A percentile compares a stretch with the other conserved stretches of the same genome.
phyloP scores from a whole-genome alignment of 1,139 yeast genomes.

The Candida neerlandica region DNA sequence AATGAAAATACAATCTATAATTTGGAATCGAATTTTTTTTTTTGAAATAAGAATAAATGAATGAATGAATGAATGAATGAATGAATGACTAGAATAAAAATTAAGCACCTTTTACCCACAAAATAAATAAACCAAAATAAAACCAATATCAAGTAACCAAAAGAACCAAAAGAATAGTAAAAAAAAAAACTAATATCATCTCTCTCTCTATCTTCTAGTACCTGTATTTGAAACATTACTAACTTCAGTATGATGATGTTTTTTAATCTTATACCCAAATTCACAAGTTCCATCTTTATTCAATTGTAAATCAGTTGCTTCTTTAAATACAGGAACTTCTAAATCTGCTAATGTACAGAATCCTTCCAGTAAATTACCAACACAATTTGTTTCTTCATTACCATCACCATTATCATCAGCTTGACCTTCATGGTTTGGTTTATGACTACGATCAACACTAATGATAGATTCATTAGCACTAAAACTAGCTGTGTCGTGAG shows the following conservation, averaged over 20 bases:
- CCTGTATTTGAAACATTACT: slow-evolving; percentile 29
- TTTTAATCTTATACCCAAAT: slow-evolving; percentile 46
- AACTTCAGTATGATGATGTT: slow-evolving; percentile 48
- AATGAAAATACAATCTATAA: not conserved
- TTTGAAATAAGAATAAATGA: not conserved
- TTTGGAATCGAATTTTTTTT: too few relatives aligned
- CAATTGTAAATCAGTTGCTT: slow-evolving; percentile 17
- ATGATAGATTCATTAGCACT: slow-evolving; percentile 6
- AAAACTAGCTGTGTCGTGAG: slow-evolving; percentile 4
- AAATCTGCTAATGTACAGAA: slow-evolving; percentile 14
- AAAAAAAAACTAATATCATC: not conserved
- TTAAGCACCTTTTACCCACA: not conserved
- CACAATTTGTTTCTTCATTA: not conserved
- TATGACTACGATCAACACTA: not conserved
- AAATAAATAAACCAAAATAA: not conserved
- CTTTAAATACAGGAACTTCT: slow-evolving; percentile 9
- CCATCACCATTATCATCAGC: not conserved
- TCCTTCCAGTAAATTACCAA: not conserved
- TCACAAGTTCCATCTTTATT: slow-evolving; percentile 43
- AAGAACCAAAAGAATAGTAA: not conserved
- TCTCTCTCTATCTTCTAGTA: slow-evolving; percentile 1
- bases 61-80: not conserved
- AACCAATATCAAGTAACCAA: not conserved
- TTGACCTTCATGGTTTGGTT: not conserved
- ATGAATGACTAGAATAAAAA: not conserved